Evolutionary conservation across 75 land plant species (phyloP).

Genomic region (Larix kaempferi): DNA sequence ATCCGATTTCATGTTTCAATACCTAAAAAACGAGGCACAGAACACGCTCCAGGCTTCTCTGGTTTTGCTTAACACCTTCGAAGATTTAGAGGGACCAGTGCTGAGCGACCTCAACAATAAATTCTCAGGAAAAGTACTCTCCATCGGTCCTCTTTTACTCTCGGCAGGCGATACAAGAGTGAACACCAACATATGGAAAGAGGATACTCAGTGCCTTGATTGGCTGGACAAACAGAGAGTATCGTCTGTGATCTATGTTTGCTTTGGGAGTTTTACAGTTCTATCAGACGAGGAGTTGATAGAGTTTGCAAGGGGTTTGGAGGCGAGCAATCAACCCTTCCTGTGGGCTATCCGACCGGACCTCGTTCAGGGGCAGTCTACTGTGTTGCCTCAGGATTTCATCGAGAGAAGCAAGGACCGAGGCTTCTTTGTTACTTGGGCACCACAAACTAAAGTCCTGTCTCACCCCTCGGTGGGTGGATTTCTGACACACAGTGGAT

Average conservation of each 20-base stretch:
- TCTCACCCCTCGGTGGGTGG: slow-evolving; percentile 42
- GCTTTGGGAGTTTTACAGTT: slow-evolving; percentile 14
- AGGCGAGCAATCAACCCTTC: slow-evolving; percentile 17
- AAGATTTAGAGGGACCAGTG: slow-evolving; percentile 7
- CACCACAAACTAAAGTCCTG: slow-evolving; percentile 51
- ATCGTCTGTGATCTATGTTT: slow-evolving; percentile 13
- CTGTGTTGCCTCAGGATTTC: slow-evolving; percentile 28
- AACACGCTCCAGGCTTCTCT: not conserved
- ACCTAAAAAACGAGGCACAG: not conserved
- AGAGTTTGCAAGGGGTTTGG: slow-evolving; percentile 21
- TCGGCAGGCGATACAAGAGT: not conserved
- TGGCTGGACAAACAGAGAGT: slow-evolving; percentile 15
- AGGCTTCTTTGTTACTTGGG: slow-evolving; percentile 59
- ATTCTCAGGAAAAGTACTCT: not conserved
- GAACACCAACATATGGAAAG: slow-evolving; percentile 8
- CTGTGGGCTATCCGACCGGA: slow-evolving; percentile 29
- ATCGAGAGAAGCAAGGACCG: slow-evolving; percentile 22
- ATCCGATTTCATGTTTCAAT: slow-evolving; percentile 16
- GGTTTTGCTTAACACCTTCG: slow-evolving; percentile 15
- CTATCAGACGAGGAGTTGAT: not conserved
- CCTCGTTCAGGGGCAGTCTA: slow-evolving; percentile 15
- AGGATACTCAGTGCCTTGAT: slow-evolving; percentile 15
- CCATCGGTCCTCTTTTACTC: slow-evolving; percentile 9
- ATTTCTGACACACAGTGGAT: slow-evolving; percentile 54
- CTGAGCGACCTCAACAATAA: not conserved